Evolutionary conservation across 2,329 filamentous ascomycete genomes (phyloP), one percentile per base, ranked within the genome.

Genomic region (Colletotrichum sp.): DNA sequence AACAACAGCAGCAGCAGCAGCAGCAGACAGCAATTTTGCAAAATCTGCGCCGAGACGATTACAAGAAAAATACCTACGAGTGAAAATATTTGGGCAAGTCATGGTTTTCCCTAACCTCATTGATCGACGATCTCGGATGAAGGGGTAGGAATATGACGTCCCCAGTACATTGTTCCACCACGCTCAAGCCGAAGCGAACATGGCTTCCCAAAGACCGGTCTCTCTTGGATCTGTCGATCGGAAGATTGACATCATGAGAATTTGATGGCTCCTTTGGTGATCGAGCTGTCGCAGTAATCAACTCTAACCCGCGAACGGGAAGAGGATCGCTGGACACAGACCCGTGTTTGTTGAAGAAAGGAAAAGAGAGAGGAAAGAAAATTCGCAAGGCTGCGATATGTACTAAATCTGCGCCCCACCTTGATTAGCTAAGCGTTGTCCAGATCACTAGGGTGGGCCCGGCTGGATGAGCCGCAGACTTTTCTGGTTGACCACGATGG

Each of bases 191-290:
- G 87, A 84, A 86, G 90, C 93, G 93, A 94, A 89, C 91, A 91
- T 90, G 91, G 91, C 90, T 89, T 87, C 87, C 86, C 86, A 85
- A 88, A 87, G 85, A 71, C 88, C 87, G 86, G 87, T 97, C 91
- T 82, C 85, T 98, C 93, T 97, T 85, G 95, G 93, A 97, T 93
- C 94, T 97, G 96, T 98, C 95, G 94, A 96, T 95, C 92, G 94
- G 94, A 96, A 89, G 86, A 95, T 94, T 93, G 90, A 94, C 93
- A 96, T 92, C 94, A 95, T 93, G 80, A 86, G 82, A 83, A 86
- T 84, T 85, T 86, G 91, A 93, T 95, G 94, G 93, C 93, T 96
- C 94, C 94, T 95, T 85, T 83, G 83, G 87, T 91, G 92, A 95
- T 95, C 94, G 94, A 96, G 92, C 93, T 96, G 94, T 92, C 90